Percentiles rank a stretch among this genome's conserved stretches.
Evolutionary conservation across 129 eudicot genomes (phyloP).

Genomic region (Logfia minima): DNA sequence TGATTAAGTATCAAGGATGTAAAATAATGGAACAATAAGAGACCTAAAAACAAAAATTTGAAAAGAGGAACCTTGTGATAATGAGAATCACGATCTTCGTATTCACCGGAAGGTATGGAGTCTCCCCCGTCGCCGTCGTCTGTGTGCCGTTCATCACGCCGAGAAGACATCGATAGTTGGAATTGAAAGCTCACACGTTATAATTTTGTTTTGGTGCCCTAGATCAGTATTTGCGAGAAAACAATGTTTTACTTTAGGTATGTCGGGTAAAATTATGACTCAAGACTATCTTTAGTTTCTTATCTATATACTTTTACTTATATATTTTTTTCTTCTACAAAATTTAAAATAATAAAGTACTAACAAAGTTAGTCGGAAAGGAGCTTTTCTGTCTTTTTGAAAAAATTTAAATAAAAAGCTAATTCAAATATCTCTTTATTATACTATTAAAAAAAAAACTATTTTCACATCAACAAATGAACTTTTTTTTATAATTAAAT

Average conservation of each 20-base stretch:
- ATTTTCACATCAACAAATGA: too few species aligned
- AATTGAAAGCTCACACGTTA: background rate
- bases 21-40: background rate
- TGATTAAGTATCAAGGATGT: background rate
- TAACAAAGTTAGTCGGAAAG: too few species aligned
- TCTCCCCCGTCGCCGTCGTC: slow-evolving; percentile 3
- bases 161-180: slow-evolving; percentile 11
- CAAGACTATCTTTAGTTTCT: too few species aligned
- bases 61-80: slow-evolving; percentile 9
- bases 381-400: too few species aligned
- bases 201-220: background rate
- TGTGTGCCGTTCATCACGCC: slow-evolving; percentile 16
- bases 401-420: too few species aligned
- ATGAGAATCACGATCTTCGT: slow-evolving; percentile 11
- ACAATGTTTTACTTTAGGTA: background rate
- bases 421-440: too few species aligned
- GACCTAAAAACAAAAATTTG: background rate
- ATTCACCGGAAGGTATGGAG: background rate
- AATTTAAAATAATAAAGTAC: too few species aligned
- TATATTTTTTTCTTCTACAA: too few species aligned
- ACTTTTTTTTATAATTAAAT: too few species aligned
- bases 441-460: too few species aligned
- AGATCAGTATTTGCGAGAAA: background rate
- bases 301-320: too few species aligned
- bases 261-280: too few species aligned